A percentile compares a stretch with the other conserved stretches of the same genome.
These are phyloP conservation scores for Stentor coeruleus DNA, from an alignment of 73 alveolate species.

Conservation along the genomic window DNA sequence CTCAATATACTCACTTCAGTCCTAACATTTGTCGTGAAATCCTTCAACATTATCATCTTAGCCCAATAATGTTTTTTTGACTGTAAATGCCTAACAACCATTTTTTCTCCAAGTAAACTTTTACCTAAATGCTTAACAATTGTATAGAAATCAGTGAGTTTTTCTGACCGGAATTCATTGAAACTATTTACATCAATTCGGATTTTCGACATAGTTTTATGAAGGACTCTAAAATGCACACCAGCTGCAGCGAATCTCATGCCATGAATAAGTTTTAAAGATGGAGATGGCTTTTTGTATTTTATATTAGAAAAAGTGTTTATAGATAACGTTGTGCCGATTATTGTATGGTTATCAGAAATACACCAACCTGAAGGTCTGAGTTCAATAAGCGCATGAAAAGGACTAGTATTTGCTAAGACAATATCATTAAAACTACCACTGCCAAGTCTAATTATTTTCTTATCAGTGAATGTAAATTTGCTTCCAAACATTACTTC, in stretches of 20 bases:
- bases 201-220: not conserved
- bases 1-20: not conserved
- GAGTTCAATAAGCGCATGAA: conserved; percentile 15
- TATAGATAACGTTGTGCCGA: not conserved
- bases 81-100: not conserved
- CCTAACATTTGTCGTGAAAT: not conserved
- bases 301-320: not conserved
- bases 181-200: not conserved
- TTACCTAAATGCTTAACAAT: not conserved
- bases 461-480: not conserved
- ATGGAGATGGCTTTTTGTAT: conserved; percentile 1
- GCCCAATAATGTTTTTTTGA: not conserved
- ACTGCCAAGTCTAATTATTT: not conserved
- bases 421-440: not conserved
- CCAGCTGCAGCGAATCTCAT: conserved; percentile 16
- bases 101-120: not conserved
- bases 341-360: not conserved
- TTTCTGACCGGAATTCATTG: not conserved
- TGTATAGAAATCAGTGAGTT: not conserved
- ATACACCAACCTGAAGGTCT: not conserved
- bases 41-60: not conserved
- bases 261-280: not conserved
- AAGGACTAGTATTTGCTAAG: not conserved
- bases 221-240: conserved; percentile 2
- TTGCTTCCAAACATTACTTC: not conserved